These are phyloP conservation scores for Geoglossum glabrum DNA, from an alignment of 495 filamentous ascomycete genomes.

Conservation along the genomic window DNA sequence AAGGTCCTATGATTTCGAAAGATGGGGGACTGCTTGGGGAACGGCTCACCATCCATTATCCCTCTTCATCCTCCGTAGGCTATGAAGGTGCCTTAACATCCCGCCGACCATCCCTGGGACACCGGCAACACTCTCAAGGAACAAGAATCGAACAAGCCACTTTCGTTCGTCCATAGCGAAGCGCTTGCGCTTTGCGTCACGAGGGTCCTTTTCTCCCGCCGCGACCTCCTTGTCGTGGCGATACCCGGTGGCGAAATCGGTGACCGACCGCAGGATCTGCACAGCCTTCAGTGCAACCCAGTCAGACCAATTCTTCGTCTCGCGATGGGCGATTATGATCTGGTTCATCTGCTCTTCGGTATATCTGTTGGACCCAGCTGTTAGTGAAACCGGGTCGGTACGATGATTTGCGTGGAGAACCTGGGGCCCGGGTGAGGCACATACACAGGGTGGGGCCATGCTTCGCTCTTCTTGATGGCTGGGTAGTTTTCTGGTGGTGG, in stretches of 20 bases:
- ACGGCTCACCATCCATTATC: constrained; percentile 71
- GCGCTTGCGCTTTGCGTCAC: constrained; percentile 23
- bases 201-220: constrained; percentile 17
- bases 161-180: constrained; percentile 53
- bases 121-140: constrained; percentile 83
- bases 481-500: constrained; percentile 15
- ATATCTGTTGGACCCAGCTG: constrained; percentile 24
- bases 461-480: constrained; percentile 21
- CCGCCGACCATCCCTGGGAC: constrained; percentile 96
- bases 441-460: constrained; percentile 50
- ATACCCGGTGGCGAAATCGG: constrained; percentile 54
- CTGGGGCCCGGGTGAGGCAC: constrained; percentile 19
- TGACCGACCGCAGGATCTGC: constrained; percentile 40
- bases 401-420: background rate
- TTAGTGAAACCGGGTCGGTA: background rate
- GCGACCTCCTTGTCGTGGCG: constrained; percentile 35
- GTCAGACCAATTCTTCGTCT: constrained; percentile 46
- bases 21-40: background rate
- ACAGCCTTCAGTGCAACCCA: constrained; percentile 41
- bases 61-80: constrained; percentile 61
- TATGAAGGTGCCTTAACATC: constrained; percentile 75
- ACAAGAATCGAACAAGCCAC: constrained; percentile 71
- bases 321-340: constrained; percentile 45
- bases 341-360: constrained; percentile 39
- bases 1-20: background rate